phyloP scores from a whole-genome alignment of 1,284 basidiomycete species.

The Trametes hirsuta region DNA sequence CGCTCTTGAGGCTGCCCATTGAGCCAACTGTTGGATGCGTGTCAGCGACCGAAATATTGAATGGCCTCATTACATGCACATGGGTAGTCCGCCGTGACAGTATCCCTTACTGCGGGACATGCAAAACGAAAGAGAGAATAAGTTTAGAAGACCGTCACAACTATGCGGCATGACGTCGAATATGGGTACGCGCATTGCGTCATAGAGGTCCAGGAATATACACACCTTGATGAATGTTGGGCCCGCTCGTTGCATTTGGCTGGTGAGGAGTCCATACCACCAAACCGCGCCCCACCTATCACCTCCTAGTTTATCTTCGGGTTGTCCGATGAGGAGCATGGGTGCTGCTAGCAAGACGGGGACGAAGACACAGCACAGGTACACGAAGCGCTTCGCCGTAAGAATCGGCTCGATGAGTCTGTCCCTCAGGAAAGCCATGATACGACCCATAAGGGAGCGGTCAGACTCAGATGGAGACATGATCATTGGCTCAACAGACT shows the following conservation, averaged over 20 bases:
- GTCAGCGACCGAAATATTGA: not conserved
- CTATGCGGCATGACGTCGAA: too few species aligned
- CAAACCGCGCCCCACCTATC: slow-evolving; percentile 88
- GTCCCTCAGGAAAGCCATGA: slow-evolving; percentile 50
- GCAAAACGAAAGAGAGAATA: not conserved
- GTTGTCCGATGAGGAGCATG: slow-evolving; percentile 81
- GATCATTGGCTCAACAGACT: slow-evolving; percentile 36
- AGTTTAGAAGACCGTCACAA: not conserved
- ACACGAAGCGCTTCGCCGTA: slow-evolving; percentile 83
- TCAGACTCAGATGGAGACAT: slow-evolving; percentile 67
- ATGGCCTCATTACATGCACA: not conserved
- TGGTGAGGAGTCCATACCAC: slow-evolving; percentile 94
- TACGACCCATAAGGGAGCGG: slow-evolving; percentile 46
- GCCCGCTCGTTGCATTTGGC: slow-evolving; percentile 92
- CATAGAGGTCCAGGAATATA: not conserved
- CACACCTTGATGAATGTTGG: slow-evolving; percentile 96
- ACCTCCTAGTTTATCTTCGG: slow-evolving; percentile 55
- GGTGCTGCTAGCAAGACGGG: slow-evolving; percentile 88
- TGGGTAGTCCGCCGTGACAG: not conserved
- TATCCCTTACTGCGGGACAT: not conserved
- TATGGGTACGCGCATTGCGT: not conserved
- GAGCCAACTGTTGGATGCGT: slow-evolving; percentile 68
- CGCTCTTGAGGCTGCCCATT: slow-evolving; percentile 97
- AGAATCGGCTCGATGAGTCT: slow-evolving; percentile 86
- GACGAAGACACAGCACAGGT: slow-evolving; percentile 83